Base-by-base conservation (phyloP, 345 rosid species). In the Salix caprea region DNA sequence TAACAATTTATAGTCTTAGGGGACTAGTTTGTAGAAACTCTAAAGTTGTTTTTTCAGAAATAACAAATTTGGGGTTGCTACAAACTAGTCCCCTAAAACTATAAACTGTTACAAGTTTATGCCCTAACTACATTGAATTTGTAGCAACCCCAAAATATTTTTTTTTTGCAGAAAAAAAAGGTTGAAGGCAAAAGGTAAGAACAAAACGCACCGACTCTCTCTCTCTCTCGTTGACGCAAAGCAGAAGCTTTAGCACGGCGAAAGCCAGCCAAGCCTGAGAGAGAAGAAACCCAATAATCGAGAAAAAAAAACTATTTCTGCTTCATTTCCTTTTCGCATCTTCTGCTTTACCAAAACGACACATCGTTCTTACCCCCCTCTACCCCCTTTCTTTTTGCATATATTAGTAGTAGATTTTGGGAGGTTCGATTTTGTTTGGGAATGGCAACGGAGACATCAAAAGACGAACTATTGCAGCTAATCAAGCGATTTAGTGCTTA, bases 401-500 rank as follows among this genome's bases (percentile, higher is more conserved):
- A 58, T 58, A 58, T 58, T 58, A 4, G 3, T n/a, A 3, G 62
- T 58, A 58, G 62, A n/a, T 58, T 58, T 58, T 58, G 62, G n/a
- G 28, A 58, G 62, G 62, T 58, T n/a, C 26, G 5, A n/a, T 58
- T 58, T 58, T 58, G 28, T 8, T 58, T 9, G 28, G 62, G 62
- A 8, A 58, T 58, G 62, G 62, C 62, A n/a, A n/a, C 81, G 7
- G 77, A 79, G 7, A 85, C 94, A 70, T 86, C 97, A 24, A 89
- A 86, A 74, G 99, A 92, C 48, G 97, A 94, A 80, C 84, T 94
- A 71, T 77, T 94, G 52, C 94, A 91, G 82, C 90, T 94, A 77
- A 89, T 96, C 80, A 96, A 92, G 83, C 95, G 97, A 10, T 85
- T 96, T 72, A 92, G 99, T 60, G 94, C 97, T 64, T 94, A 86